Base-by-base conservation (phyloP, 2,329 filamentous ascomycete genomes). In the Fusarium beomiforme region DNA sequence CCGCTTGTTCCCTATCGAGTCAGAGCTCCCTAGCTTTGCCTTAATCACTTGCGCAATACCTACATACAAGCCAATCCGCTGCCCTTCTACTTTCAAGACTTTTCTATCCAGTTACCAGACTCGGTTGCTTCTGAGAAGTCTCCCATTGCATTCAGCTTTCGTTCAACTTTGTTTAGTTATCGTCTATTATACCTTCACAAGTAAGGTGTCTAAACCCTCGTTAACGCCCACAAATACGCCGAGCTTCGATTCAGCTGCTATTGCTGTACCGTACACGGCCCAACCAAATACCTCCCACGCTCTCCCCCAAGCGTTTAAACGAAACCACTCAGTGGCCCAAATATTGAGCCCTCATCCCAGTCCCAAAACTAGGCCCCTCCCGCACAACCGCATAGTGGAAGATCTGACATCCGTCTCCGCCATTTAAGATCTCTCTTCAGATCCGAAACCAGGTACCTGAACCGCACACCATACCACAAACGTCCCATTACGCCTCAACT, bases 31-130 rank as follows among this genome's bases (percentile, higher is more conserved):
- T 49, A 68, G 63, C 64, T 57, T 24, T 43, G 43, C 14, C 43
- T 42, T 50, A 8, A 34, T 36, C 55, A 49, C 54, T n/a, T 55
- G 44, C 62, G 47, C 43, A 60, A 42, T 46, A 34, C 12, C 37
- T 29, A 67, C 60, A 63, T 65, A 66, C 65, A 69, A 61, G 39
- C 42, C 26, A 12, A 49, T 41, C 43, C 34, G 21, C 36, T 67
- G 23, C 41, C 24, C 43, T 60, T 37, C 17, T 51, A 33, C 43
- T 33, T 36, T 8, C 23, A n/a, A 50, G 26, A 14, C 31, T 41
- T 23, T n/a, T 50, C 59, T 33, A 12, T 50, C 14, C 51, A 50
- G 64, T 69, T 69, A 55, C 47, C 49, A 67, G 64, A 67, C 56
- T 67, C 49, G 21, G 42, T 62, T 23, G 6, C 34, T 42, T 13